These are phyloP conservation scores for Patellaria atrata DNA, from an alignment of 495 filamentous ascomycete species.

Conservation along the genomic window DNA sequence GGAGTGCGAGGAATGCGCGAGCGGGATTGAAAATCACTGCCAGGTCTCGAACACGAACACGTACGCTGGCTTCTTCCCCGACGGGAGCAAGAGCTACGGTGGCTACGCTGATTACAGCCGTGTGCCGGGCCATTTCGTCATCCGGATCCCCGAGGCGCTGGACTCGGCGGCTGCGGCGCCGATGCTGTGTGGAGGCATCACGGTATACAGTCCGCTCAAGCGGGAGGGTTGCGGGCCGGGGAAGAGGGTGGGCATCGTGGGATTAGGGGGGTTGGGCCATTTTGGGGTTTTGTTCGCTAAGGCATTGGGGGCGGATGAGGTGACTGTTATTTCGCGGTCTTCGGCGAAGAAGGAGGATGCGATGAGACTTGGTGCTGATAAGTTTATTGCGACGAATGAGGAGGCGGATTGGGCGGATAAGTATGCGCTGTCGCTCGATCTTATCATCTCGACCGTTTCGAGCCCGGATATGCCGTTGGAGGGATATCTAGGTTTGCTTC, in stretches of 20 bases:
- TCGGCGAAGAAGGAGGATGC: slow-evolving; percentile 54
- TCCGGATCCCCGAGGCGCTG: slow-evolving; percentile 56
- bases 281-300: slow-evolving; percentile 51
- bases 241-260: slow-evolving; percentile 66
- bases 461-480: slow-evolving; percentile 55
- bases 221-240: slow-evolving; percentile 61
- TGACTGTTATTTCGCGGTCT: slow-evolving; percentile 65
- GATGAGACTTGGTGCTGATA: slow-evolving; percentile 46
- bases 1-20: slow-evolving; percentile 37
- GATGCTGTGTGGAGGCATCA: slow-evolving; percentile 72
- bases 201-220: slow-evolving; percentile 55
- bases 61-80: slow-evolving; percentile 49
- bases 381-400: slow-evolving; percentile 67
- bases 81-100: slow-evolving; percentile 33
- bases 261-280: slow-evolving; percentile 67
- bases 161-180: slow-evolving; percentile 50
- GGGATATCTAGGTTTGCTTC: slow-evolving; percentile 51
- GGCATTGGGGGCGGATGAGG: slow-evolving; percentile 56
- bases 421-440: slow-evolving; percentile 48
- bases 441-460: slow-evolving; percentile 64
- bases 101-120: slow-evolving; percentile 62
- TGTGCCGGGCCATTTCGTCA: slow-evolving; percentile 54
- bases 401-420: slow-evolving; percentile 54
- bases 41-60: slow-evolving; percentile 40
- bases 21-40: slow-evolving; percentile 52